A percentile compares a stretch with the other conserved stretches of the same genome.
Conservation (phyloP, 768 basidiomycete genomes). For the Austroboletus eburneus region DNA sequence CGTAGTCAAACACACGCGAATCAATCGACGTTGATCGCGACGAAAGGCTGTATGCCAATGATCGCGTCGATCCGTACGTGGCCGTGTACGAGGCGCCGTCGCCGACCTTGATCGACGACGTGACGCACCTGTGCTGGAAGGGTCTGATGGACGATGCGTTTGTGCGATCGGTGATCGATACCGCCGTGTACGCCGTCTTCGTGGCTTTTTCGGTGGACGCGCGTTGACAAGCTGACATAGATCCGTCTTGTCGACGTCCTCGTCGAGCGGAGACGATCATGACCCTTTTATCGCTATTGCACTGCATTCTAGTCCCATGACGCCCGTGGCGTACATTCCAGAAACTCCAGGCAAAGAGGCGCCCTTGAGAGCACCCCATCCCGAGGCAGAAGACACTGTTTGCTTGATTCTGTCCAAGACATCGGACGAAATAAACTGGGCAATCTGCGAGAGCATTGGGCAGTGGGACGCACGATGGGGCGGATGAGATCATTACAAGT, state of each 20-base stretch:
- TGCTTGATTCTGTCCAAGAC: constrained; percentile 36
- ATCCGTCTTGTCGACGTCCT: constrained; percentile 8
- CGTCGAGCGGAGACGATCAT: constrained; percentile 4
- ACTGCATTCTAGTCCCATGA: constrained; percentile 38
- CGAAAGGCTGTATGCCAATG: constrained; percentile 60
- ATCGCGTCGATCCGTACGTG: constrained; percentile 65
- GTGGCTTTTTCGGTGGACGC: not conserved
- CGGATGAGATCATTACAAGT: constrained; percentile 30
- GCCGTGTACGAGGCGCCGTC: constrained; percentile 58
- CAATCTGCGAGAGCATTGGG: constrained; percentile 42
- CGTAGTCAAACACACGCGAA: too few relatives aligned
- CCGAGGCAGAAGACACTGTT: constrained; percentile 53
- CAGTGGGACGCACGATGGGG: constrained; percentile 41
- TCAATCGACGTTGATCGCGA: too few relatives aligned
- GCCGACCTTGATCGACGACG: constrained; percentile 39
- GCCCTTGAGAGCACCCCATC: constrained; percentile 40
- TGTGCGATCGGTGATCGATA: constrained; percentile 48
- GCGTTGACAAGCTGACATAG: not conserved
- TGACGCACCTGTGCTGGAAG: constrained; percentile 56
- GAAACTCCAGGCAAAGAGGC: constrained; percentile 19
- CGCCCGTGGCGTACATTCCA: constrained; percentile 52
- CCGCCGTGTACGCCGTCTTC: constrained; percentile 29
- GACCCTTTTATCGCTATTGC: constrained; percentile 15
- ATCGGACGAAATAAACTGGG: constrained; percentile 31
- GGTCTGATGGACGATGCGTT: constrained; percentile 54